Conservation (phyloP, 2,329 filamentous ascomycete genomes). For the Paramyrothecium roridum region DNA sequence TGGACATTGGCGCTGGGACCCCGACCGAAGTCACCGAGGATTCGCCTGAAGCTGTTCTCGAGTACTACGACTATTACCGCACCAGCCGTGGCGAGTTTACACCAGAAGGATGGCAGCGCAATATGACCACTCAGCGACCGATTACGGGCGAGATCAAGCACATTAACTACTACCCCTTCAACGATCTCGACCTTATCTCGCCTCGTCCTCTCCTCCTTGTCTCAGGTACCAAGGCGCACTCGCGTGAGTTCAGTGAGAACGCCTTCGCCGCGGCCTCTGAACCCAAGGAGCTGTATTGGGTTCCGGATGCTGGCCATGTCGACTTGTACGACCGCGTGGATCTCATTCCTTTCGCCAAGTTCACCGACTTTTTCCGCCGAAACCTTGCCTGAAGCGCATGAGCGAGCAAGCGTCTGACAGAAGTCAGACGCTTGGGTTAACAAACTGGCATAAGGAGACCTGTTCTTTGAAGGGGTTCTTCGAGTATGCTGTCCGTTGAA, state of each 20-base stretch:
- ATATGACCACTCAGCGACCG: conserved; percentile 25
- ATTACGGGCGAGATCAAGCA: conserved; percentile 22
- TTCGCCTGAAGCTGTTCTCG: not conserved
- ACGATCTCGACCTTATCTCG: conserved; percentile 23
- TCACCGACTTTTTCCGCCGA: conserved; percentile 19
- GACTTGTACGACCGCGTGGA: conserved; percentile 32
- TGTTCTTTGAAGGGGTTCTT: no score
- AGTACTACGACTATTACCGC: conserved; percentile 10
- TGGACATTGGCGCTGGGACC: not conserved
- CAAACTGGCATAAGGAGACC: no score
- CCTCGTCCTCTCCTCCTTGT: conserved; percentile 23
- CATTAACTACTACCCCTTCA: conserved; percentile 25
- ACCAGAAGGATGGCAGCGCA: conserved; percentile 3
- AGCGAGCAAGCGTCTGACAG: no score
- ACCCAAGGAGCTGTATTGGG: conserved; percentile 31
- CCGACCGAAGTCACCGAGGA: not conserved
- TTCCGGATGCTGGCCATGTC: conserved; percentile 27
- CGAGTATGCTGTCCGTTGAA: no score
- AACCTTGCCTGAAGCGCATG: not conserved
- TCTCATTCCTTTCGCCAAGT: conserved; percentile 27
- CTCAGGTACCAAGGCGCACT: conserved; percentile 20
- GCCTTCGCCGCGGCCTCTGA: conserved; percentile 21
- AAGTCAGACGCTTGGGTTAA: no score
- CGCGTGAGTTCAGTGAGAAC: conserved; percentile 22
- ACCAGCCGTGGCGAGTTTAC: conserved; percentile 6